Percentiles rank a stretch among this genome's conserved stretches.
phyloP scores from a whole-genome alignment of 257 asterid genomes.

The Solanum boliviense region DNA sequence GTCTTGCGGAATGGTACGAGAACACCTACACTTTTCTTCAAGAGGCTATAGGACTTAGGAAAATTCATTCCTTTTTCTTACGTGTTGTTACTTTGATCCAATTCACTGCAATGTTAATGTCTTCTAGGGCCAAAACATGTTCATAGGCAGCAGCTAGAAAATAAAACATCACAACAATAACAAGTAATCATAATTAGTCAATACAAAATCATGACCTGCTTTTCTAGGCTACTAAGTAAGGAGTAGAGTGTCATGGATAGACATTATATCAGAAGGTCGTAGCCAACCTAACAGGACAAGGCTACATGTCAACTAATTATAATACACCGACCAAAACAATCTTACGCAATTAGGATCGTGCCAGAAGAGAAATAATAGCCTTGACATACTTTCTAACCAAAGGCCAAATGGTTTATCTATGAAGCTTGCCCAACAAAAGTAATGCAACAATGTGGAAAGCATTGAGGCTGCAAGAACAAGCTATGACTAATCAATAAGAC shows the following conservation, averaged over 20 bases:
- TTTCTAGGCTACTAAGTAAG: background rate
- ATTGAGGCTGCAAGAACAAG: too few relatives aligned
- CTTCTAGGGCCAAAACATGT: background rate
- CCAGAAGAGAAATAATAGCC: background rate
- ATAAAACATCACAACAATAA: background rate
- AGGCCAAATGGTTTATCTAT: background rate
- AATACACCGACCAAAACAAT: background rate
- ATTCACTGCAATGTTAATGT: background rate
- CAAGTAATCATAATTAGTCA: too few relatives aligned
- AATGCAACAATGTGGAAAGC: too few relatives aligned
- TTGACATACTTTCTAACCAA: background rate
- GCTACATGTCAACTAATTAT: background rate
- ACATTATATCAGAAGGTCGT: too few relatives aligned
- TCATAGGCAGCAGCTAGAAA: background rate
- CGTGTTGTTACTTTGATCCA: too few relatives aligned
- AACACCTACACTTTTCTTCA: too few relatives aligned
- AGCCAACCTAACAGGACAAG: background rate
- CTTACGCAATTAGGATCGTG: background rate
- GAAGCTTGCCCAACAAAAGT: too few relatives aligned
- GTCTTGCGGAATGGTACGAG: too few relatives aligned
- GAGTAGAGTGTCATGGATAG: background rate
- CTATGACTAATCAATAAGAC: too few relatives aligned
- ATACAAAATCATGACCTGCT: background rate
- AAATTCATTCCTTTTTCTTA: too few relatives aligned
- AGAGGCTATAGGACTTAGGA: too few relatives aligned